Evolutionary conservation across 2,329 filamentous ascomycete genomes (phyloP), one percentile per base, ranked within the genome.

Genomic region (Huntiella decipiens): DNA sequence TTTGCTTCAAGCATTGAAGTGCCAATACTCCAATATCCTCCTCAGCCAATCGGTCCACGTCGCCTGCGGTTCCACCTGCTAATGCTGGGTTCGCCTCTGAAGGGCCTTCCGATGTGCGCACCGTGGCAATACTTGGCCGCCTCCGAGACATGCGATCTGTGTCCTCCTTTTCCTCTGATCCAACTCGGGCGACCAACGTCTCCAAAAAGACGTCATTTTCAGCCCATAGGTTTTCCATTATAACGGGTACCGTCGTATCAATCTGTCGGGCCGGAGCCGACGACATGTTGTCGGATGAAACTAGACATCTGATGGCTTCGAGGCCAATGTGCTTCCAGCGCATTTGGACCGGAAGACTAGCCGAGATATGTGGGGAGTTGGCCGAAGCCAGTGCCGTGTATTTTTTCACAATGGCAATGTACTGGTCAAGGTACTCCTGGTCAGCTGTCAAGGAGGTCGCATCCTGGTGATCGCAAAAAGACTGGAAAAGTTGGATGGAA

Each of bases 381-480:
- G 78, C 79, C 28, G 81, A 82, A 13, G 85, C 86, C 54, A 91
- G 82, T 13, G 73, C 67, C 13, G 85, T 82, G 58, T 95, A 98
- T 40, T 77, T 71, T 38, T 70, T 70, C 17, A 96, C 79, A 44
- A 94, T 75, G 40, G 81, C 74, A 56, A 88, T 79, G 59, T 93
- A 96, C 52, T 88, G 79, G 43, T 66, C 71, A 32, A 87, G 71
- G 58, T 92, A 93, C 50, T 77, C 74, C 58, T 86, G 81, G 58
- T 96, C 87, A 50, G 83, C 86, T 22, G 86, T 78, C 46, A 96
- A 74, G 6, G 79, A 80, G 32, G 85, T 82, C 48, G 79, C 78
- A 56, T 96, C 87, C 60, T 94, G 85, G 63, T 93, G 74, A 50
- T 77, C 73, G 65, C 88, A 96, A 57, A 95, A 91, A 17, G 79